Evolutionary conservation across 352 stramenopile species (phyloP), one percentile per base, ranked within the genome.

Genomic region (Pythium dissimile): DNA sequence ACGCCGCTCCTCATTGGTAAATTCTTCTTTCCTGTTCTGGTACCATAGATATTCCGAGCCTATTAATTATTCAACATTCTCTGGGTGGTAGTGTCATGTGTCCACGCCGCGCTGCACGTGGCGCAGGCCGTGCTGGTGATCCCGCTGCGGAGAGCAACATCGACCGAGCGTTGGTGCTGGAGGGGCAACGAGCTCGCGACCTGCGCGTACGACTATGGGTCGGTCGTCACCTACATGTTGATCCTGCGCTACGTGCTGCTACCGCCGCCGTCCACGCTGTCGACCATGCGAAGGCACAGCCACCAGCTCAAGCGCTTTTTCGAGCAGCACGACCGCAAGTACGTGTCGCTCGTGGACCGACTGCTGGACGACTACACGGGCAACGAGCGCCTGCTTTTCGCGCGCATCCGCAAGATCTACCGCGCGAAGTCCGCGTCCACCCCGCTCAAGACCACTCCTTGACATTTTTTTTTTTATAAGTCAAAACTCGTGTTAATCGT

Each of bases 361-460:
- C 37, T 86, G 37, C 48, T 84, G 23, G 66, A 76, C 26, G 73
- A 83, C 44, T 83, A 84, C 60, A 60, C 66, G 5, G 77, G 77
- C 27, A 77, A 87, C 55, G 77, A 87, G 42, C 63, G 67, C 0
- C 49, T 85, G 39, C 71, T 87, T 18, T 84, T 84, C 41, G 67
- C 69, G 20, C 62, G 72, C 32, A 61, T 87, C 26, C 70, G 72
- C 2, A 65, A 69, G 9, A 72, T 78, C 38, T 84, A 87, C 58
- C 49, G 53, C 21, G 42, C 43, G 13, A 47, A 49, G 23, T 44
- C 11, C 13, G 44, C 13, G 2, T 5, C 35, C 30, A 44, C 48
- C 15, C 35, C 57, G 18, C 47, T 52, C 2, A 34, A 23, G 7
- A 37, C 55, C 7, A 15, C n/a, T n/a, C n/a, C n/a, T n/a, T n/a